Evolutionary conservation across 805 yeast genomes (phyloP).

Genomic region (Cyberlindnera maritima): DNA sequence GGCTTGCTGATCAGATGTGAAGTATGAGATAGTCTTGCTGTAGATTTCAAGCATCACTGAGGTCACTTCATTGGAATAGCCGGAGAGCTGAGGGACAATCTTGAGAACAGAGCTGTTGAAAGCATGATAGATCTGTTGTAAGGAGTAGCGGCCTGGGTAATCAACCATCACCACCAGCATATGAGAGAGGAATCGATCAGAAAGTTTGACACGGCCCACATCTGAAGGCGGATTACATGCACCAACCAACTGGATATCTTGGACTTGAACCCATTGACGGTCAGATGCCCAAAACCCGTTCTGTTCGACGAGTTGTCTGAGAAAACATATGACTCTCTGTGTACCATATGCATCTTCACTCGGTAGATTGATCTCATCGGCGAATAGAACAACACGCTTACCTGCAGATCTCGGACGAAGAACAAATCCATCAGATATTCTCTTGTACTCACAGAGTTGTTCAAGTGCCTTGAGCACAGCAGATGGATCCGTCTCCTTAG

Average conservation of each 20-base stretch:
- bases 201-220: slow-evolving; percentile 62
- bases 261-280: slow-evolving; percentile 62
- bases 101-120: slow-evolving; percentile 57
- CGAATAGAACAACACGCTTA: slow-evolving; percentile 76
- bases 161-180: slow-evolving; percentile 67
- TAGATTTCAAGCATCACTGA: slow-evolving; percentile 68
- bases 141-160: slow-evolving; percentile 65
- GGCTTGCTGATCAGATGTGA: slow-evolving; percentile 38
- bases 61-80: slow-evolving; percentile 51
- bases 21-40: slow-evolving; percentile 36
- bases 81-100: slow-evolving; percentile 56
- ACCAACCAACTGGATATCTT: slow-evolving; percentile 79
- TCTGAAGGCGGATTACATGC: slow-evolving; percentile 92
- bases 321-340: slow-evolving; percentile 64
- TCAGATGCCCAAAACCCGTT: slow-evolving; percentile 73
- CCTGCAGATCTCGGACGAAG: slow-evolving; percentile 61
- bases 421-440: slow-evolving; percentile 47
- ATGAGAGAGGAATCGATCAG: slow-evolving; percentile 65
- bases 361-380: slow-evolving; percentile 91
- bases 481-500: slow-evolving; percentile 71
- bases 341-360: slow-evolving; percentile 67
- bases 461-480: slow-evolving; percentile 63
- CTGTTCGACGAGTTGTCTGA: slow-evolving; percentile 72
- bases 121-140: slow-evolving; percentile 63
- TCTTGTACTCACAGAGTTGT: slow-evolving; percentile 64